Evolutionary conservation across 2,329 filamentous ascomycete species (phyloP), one percentile per base, ranked within the genome.

Genomic region (Neocucurbitaria cava): DNA sequence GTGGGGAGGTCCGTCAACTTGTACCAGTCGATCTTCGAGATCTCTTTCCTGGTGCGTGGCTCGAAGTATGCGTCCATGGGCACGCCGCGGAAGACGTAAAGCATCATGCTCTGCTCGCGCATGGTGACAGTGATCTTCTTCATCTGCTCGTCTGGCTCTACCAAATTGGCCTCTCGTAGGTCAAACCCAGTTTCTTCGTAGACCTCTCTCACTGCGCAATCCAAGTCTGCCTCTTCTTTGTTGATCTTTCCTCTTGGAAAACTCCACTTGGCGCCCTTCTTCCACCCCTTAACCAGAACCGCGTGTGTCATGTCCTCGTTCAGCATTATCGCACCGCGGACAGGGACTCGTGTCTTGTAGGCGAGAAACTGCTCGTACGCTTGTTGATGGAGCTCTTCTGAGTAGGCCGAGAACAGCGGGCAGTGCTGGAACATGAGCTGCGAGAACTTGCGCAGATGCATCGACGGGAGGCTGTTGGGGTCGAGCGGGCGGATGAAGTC

Each of bases 241-340:
- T 97, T 97, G 78, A 99, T 98, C 79, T 99, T 99, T 35, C 95
- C 96, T 46, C 94, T 82, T 0, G 95, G 95, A 54, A 99, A 99
- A 73, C 92, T 96, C 95, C 95, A 99, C 72, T 89, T 94, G 11
- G 94, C 90, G 30, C 89, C 88, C 75, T 96, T 98, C 81, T 98
- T 99, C 92, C 93, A 99, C 15, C 95, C 96, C 72, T 96, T 96
- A 55, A 99, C 96, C 39, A 99, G 82, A 13, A 99, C 86, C 0
- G 92, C 91, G 47, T 92, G 88, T 69, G 98, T 94, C 93, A 99
- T 96, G n/a, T 85, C 86, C 56, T 92, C 83, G 72, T 97, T 97
- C 46, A 99, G 84, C 81, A 99, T 82, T 56, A 99, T 96, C 49
- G 92, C 94, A 31, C 95, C 95, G 62, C 95, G 87, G 15, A 99